Evolutionary conservation across 2,329 filamentous ascomycete species (phyloP), one percentile per base, ranked within the genome.

Genomic region (Pestalotiopsis fici): DNA sequence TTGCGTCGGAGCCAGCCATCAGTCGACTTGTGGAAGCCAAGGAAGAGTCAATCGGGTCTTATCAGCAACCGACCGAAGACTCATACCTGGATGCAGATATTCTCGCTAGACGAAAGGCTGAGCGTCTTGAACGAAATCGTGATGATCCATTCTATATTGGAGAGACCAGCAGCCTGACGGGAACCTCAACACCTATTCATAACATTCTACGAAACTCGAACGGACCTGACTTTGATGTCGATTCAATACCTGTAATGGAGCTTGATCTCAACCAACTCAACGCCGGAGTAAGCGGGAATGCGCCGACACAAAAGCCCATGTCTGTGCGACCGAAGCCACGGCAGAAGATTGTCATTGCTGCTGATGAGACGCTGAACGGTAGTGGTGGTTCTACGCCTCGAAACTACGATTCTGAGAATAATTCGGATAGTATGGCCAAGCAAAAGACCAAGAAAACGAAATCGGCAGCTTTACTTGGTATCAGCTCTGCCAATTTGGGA

Each of bases 131-230:
- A 76, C 88, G 94, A 66, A 93, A 97, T 78, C 92, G 88, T 72
- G 95, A 98, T 75, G 96, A 99, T 74, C 96, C 96, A 0, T 99
- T 97, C 78, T 99, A 99, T 76, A 98, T 99, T 74, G 83, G 81
- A 43, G 85, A 84, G 27, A 80, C 82, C 7, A 81, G 81, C 47
- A 84, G 83, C 28, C 83, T 82, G 0, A 89, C 88, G 3, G 88
- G 89, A 39, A 87, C 87, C 5, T 91, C 91, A 0, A 95, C 93
- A 0, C 93, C 93, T 0, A 90, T 96, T 62, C 92, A 95, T 74
- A 92, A 89, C 71, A 93, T 96, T 67, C 83, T 93, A 3, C 86
- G 89, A 67, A 89, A 86, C 67, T 89, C 89, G 67, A 95, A 95
- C 75, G 91, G 90, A 2, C 90, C 91, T 2, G 91, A 93, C 57